A percentile compares a stretch with the other conserved stretches of the same genome.
phyloP scores from a whole-genome alignment of 306 rosid genomes.

The Carpinus fangiana region DNA sequence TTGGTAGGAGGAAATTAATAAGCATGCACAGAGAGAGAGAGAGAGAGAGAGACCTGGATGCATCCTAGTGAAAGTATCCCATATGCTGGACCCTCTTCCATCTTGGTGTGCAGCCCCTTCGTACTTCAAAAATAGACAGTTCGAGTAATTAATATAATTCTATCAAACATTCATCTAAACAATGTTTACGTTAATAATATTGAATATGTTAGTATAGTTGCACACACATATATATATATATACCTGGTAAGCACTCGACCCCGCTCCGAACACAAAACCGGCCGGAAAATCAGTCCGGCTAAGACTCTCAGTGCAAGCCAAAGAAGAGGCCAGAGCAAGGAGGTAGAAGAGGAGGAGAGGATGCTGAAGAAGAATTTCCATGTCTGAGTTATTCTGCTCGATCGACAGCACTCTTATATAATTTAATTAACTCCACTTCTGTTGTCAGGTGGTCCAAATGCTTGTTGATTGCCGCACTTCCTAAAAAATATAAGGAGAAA shows the following conservation, averaged over 20 bases:
- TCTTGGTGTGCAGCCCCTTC: slow-evolving; percentile 44
- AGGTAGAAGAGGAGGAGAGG: background rate
- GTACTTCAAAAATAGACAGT: slow-evolving; percentile 6
- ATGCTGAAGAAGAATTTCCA: background rate
- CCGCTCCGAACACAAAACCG: slow-evolving; percentile 37
- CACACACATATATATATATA: background rate
- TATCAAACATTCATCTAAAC: too few species aligned
- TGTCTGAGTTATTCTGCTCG: background rate
- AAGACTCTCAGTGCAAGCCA: background rate
- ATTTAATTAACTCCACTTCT: too few species aligned
- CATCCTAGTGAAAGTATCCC: slow-evolving; percentile 38
- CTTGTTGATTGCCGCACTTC: too few species aligned
- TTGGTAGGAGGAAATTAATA: background rate
- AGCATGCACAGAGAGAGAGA: background rate
- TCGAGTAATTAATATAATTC: too few species aligned
- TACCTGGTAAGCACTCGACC: slow-evolving; percentile 53
- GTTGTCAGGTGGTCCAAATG: too few species aligned
- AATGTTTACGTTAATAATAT: too few species aligned
- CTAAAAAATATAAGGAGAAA: too few species aligned
- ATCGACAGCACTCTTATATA: too few species aligned
- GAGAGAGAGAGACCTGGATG: slow-evolving; percentile 29
- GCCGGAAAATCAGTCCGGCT: slow-evolving; percentile 34
- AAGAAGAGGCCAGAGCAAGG: background rate
- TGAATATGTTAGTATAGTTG: too few species aligned
- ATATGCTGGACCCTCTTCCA: slow-evolving; percentile 47